These are phyloP conservation scores for Thermothelomyces thermophilus DNA, from an alignment of 2,329 filamentous ascomycete genomes.

Conservation along the genomic window DNA sequence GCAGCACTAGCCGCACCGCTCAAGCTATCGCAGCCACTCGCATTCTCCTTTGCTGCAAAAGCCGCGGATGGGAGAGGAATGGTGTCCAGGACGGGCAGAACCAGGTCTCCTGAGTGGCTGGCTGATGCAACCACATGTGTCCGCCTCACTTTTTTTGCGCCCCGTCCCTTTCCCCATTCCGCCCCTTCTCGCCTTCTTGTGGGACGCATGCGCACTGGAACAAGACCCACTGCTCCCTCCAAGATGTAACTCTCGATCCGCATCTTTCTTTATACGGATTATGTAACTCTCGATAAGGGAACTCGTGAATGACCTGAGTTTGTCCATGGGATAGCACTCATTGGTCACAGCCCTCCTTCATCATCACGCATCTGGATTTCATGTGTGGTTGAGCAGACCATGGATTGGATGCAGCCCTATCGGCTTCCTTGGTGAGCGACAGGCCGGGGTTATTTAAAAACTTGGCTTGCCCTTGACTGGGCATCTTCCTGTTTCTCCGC, in stretches of 20 bases:
- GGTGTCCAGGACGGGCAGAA: constrained; percentile 6
- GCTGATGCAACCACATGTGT: constrained; percentile 3
- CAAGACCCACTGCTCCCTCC: neutral
- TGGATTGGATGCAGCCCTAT: no score
- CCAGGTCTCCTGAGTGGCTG: constrained; percentile 16
- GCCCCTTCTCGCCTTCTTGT: constrained; percentile 1
- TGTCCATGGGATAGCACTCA: no score
- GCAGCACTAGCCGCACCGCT: constrained; percentile 17
- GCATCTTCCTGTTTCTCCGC: no score
- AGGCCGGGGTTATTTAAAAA: no score
- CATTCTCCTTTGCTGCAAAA: constrained; percentile 11
- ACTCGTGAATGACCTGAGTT: neutral
- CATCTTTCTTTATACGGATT: neutral
- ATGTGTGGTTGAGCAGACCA: no score
- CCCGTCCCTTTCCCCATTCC: constrained; percentile 3
- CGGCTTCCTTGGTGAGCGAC: no score
- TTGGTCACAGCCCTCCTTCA: no score
- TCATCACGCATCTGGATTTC: no score
- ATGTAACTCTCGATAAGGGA: no score
- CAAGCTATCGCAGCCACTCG: constrained; percentile 18
- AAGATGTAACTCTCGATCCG: no score
- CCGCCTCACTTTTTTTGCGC: constrained; percentile 26
- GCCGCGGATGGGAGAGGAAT: constrained; percentile 12
- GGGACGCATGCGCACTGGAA: constrained; percentile 2
- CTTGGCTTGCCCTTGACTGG: no score